Evolutionary conservation across 2,329 filamentous ascomycete species (phyloP), one percentile per base, ranked within the genome.

Genomic region (Penicillium sp.): DNA sequence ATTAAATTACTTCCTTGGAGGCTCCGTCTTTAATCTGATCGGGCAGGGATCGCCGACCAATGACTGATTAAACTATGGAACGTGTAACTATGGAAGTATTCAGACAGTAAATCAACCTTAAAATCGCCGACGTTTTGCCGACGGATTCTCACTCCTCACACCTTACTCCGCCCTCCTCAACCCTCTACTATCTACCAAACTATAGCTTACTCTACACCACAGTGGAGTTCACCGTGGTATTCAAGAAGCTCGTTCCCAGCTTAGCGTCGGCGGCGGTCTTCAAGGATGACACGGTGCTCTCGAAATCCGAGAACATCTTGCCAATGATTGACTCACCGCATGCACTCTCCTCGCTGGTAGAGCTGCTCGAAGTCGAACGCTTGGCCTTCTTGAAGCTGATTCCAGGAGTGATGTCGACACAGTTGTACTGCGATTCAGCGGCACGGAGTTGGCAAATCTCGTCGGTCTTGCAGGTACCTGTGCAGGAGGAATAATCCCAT

Each of bases 361-460:
- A 45, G 37, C 25, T 55, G 13, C 42, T 45, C 13, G 23, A 57
- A 3, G 45, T 52, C 29, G 56, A 66, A 43, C 60, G 45, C 50
- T 46, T 53, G 1, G 50, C 50, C 65, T 73, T 77, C 21, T 66
- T 62, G 52, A 73, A 67, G 51, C 72, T 68, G 27, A 77, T 58
- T 26, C 75, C 76, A 0, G 73, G 64, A 2, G 71, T 67, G 2
- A 78, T 75, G 16, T 67, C 67, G 35, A 74, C 73, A 66, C 83
- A 84, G 65, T 83, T 84, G 66, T 83, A 77, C 70, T 84, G 76
- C 21, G 79, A 72, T 50, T 83, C 74, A 13, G 74, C 81, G 0
- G 79, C 81, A 26, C 82, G 74, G 26, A 85, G 63, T 62, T 78
- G 75, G 65, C 83, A 86, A 19, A 85, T 78, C 66, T 83, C 80